A percentile compares a stretch with the other conserved stretches of the same genome.
phyloP scores from a whole-genome alignment of 371 early-diverging fungal genomes.

The Apophysomyces ossiformis region DNA sequence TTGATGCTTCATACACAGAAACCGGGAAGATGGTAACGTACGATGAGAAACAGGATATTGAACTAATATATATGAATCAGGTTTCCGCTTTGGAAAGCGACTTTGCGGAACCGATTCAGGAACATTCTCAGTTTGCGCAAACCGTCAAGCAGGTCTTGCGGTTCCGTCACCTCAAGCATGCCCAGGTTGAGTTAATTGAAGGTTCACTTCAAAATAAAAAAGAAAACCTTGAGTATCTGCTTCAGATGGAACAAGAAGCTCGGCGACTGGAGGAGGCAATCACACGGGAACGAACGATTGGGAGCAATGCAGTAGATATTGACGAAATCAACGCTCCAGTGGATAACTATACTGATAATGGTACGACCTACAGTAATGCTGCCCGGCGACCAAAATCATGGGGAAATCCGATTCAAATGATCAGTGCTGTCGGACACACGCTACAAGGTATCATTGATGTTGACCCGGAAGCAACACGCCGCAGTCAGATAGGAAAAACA shows the following conservation, averaged over 20 bases:
- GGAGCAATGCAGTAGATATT: constrained; percentile 32
- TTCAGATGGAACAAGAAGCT: constrained; percentile 83
- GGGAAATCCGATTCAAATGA: constrained; percentile 51
- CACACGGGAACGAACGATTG: constrained; percentile 45
- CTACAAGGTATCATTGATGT: constrained; percentile 92
- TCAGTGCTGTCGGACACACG: constrained; percentile 73
- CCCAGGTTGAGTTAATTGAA: constrained; percentile 81
- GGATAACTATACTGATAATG: not conserved
- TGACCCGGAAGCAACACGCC: constrained; percentile 90
- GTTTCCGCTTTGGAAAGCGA: constrained; percentile 71
- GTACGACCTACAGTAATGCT: constrained; percentile 13
- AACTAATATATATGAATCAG: not conserved
- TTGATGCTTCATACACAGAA: constrained; percentile 82
- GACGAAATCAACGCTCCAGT: constrained; percentile 33
- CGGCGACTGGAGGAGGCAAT: constrained; percentile 84
- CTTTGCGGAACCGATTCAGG: constrained; percentile 84
- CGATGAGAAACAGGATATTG: not conserved
- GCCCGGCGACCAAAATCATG: constrained; percentile 41
- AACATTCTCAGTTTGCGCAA: constrained; percentile 86
- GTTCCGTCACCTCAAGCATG: constrained; percentile 85
- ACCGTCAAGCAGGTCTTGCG: constrained; percentile 85
- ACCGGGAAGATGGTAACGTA: constrained; percentile 68
- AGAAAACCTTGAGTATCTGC: constrained; percentile 64
- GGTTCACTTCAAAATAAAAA: constrained; percentile 77
- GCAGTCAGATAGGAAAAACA: constrained; percentile 87